These are phyloP conservation scores for Myrmaecium sp. DNA, from an alignment of 2,329 filamentous ascomycete species.

Conservation along the genomic window DNA sequence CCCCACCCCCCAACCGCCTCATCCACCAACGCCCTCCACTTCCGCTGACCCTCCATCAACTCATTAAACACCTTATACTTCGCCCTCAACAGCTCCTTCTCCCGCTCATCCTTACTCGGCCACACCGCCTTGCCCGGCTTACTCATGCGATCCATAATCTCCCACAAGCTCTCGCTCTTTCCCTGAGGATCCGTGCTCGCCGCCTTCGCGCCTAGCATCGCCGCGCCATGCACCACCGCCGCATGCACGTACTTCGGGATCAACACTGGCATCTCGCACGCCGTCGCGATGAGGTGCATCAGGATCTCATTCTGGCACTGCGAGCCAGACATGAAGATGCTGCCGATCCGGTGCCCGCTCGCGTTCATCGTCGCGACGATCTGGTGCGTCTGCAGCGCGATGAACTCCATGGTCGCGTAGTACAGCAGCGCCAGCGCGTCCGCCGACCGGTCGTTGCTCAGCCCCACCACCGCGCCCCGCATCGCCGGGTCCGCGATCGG, in stretches of 20 bases:
- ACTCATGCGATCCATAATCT: conserved; percentile 95
- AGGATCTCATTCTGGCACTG: conserved; percentile 93
- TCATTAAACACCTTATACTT: conserved; percentile 97
- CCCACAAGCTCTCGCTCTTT: conserved; percentile 76
- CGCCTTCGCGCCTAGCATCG: conserved; percentile 96
- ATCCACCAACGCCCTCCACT: conserved; percentile 66
- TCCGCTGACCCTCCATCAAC: conserved; percentile 72
- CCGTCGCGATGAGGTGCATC: conserved; percentile 80
- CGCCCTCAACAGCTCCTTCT: conserved; percentile 64
- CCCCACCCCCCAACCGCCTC: conserved; percentile 24
- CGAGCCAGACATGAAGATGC: conserved; percentile 97
- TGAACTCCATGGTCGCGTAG: conserved; percentile 95
- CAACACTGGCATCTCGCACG: conserved; percentile 80
- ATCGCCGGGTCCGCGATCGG: conserved; percentile 86
- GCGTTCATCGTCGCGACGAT: conserved; percentile 91
- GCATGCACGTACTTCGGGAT: conserved; percentile 90
- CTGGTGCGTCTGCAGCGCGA: conserved; percentile 88
- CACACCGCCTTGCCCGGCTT: conserved; percentile 76
- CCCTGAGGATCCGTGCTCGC: conserved; percentile 64
- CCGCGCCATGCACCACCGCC: conserved; percentile 92
- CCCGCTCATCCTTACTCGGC: conserved; percentile 51
- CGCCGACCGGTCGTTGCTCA: conserved; percentile 72
- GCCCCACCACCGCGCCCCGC: conserved; percentile 74
- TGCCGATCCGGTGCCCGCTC: conserved; percentile 69
- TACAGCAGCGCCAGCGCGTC: conserved; percentile 84